Conservation (phyloP, 2,329 filamentous ascomycete genomes). For the Didymellaceae sp. region DNA sequence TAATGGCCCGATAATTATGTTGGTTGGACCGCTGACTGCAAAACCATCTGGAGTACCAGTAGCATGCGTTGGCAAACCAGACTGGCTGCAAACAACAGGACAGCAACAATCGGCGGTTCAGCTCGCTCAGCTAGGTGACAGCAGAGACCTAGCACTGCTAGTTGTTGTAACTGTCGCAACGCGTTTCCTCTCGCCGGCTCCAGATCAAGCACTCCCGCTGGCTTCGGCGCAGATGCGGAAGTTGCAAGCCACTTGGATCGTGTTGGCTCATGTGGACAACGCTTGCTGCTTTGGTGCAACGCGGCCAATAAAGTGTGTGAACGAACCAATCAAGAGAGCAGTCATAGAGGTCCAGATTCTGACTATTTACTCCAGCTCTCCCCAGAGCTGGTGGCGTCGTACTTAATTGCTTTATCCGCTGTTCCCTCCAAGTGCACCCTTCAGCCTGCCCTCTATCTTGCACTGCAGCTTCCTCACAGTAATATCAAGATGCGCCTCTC, state of each 20-base stretch:
- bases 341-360: constrained; percentile 1
- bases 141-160: not conserved
- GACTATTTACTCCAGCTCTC: constrained; percentile 12
- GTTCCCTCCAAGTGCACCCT: not conserved
- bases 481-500: constrained; percentile 36
- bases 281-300: constrained; percentile 8
- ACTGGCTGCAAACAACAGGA: not conserved
- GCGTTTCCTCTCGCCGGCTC: not conserved
- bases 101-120: not conserved
- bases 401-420: not conserved
- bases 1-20: constrained; percentile 3
- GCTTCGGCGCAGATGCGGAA: constrained; percentile 6
- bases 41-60: not conserved
- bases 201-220: not conserved
- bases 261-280: constrained; percentile 1
- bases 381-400: not conserved
- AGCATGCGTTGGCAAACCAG: not conserved
- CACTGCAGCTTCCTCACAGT: not conserved
- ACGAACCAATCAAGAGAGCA: constrained; percentile 7
- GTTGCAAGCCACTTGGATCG: constrained; percentile 5
- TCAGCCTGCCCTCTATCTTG: not conserved
- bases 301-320: not conserved
- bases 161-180: not conserved
- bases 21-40: not conserved
- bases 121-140: too few relatives aligned